Evolutionary conservation across 2,329 filamentous ascomycete species (phyloP), one percentile per base, ranked within the genome.

Genomic region (Botrytis squamosa): DNA sequence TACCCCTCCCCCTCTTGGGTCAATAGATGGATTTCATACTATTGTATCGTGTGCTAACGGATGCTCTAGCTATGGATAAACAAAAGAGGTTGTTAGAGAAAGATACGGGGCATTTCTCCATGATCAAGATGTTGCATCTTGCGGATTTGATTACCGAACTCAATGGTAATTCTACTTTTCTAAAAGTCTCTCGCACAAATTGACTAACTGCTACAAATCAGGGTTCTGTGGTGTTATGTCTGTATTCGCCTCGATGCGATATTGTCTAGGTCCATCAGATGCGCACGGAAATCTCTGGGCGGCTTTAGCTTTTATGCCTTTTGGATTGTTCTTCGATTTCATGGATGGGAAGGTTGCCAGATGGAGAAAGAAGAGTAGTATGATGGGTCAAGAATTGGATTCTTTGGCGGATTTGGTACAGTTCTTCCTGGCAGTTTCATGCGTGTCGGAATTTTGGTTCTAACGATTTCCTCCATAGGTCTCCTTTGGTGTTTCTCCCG

Each of bases 331-430:
- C 86, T 98, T 98, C 83, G 96, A 99, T 83, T 97, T 97, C 81
- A 94, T 98, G 88, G 96, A 99, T 83, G 96, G 96, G 81, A 96
- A 95, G 82, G 95, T 99, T 73, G 96, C 96, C 76, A 88, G 96
- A 77, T 98, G 96, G 96, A 90, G 96, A 82, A 92, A 94, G 85
- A 99, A 98, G 91, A 96, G 93, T 80, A 97, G 93, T 79, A 86
- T 99, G 82, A 98, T 99, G 95, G 96, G 96, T 20, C 95, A 98
- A 83, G 96, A 99, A 84, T 86, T 99, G 73, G 96, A 99, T 83
- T 98, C 95, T 10, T 87, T 99, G 66, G 96, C 96, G 72, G 96
- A 99, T 82, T 83, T 99, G 86, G 94, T 97, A 91, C 42, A 57
- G 25, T 36, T 69, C 69, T 22, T 64, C 64, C 66, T 52, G 40